Base-by-base conservation (phyloP, 23 red algal species). In the Gracilaria domingensis region DNA sequence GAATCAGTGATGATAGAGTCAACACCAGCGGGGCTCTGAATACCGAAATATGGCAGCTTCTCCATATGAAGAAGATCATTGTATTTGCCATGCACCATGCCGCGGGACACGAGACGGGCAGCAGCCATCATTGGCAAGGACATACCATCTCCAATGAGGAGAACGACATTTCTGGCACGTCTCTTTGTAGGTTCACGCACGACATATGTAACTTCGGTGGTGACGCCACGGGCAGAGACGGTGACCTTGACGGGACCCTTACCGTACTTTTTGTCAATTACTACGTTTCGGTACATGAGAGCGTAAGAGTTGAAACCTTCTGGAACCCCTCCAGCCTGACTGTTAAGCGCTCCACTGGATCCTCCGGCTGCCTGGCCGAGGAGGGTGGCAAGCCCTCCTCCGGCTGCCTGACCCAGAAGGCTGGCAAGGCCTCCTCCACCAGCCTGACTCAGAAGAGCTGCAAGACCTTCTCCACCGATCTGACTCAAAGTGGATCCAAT, bases 1-100 rank as follows among this genome's bases (percentile, higher is more conserved):
- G 87, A 91, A 47, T 91, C 87, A 23, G 87, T 91, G 20, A 91
- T 91, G 75, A 91, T 91, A 35, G 87, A 91, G 44, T 91, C 87
- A 30, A 91, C 70, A 35, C 87, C 87, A 45, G 64, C 21, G 0
- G 87, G 62, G 42, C 37, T 58, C 47, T 65, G 74, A 1, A 91
- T 44, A 4, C 40, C 87, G 33, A 83, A 49, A 36, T 83, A 59
- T 12, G 62, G 64, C 29, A 91, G 0, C 35, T 66, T 58, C 35
- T 91, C 72, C 75, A 91, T 91, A 57, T 91, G 45, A 0, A 91
- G 30, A 51, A 35, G 38, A 53, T 91, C 87, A 17, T 91, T 91
- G 87, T 81, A 91, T 21, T 91, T 91, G 0, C 87, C 87, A 20
- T 91, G 57, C 78, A 49, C 38, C 87, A 91, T 91, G 30, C 87